These are phyloP conservation scores for Leccinum longicurvipes DNA, from an alignment of 768 basidiomycete genomes.

Conservation along the genomic window DNA sequence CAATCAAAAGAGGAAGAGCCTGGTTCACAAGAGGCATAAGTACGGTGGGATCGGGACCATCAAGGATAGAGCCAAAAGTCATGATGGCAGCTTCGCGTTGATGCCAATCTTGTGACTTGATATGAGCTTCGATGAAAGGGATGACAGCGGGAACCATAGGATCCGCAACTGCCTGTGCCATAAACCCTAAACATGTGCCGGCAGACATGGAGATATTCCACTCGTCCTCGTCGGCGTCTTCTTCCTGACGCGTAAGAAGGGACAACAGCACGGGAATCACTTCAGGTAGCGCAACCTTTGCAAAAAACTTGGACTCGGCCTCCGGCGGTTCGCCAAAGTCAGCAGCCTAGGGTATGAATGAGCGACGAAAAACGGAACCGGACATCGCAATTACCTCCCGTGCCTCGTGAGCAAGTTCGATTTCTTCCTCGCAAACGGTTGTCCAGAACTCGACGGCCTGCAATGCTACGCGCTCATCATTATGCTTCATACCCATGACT, in stretches of 20 bases:
- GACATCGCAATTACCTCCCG: conserved; percentile 62
- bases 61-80: conserved; percentile 97
- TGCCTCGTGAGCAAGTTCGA: conserved; percentile 86
- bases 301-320: conserved; percentile 85
- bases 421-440: conserved; percentile 96
- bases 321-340: conserved; percentile 88
- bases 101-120: conserved; percentile 91
- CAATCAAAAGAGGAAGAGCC: conserved; percentile 89
- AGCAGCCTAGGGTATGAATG: conserved; percentile 54
- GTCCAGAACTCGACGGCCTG: conserved; percentile 99
- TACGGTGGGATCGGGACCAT: conserved; percentile 87
- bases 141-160: conserved; percentile 89
- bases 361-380: background rate
- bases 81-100: conserved; percentile 96
- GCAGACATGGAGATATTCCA: conserved; percentile 99
- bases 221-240: conserved; percentile 97
- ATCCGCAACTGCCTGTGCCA: conserved; percentile 90
- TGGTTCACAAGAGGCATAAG: conserved; percentile 91
- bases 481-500: conserved; percentile 95
- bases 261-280: conserved; percentile 89
- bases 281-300: conserved; percentile 91
- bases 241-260: conserved; percentile 89
- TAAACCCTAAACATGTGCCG: conserved; percentile 82
- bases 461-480: conserved; percentile 85
- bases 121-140: conserved; percentile 96